phyloP scores from a whole-genome alignment of 2,329 filamentous ascomycete genomes.

The Cladophialophora bantiana region DNA sequence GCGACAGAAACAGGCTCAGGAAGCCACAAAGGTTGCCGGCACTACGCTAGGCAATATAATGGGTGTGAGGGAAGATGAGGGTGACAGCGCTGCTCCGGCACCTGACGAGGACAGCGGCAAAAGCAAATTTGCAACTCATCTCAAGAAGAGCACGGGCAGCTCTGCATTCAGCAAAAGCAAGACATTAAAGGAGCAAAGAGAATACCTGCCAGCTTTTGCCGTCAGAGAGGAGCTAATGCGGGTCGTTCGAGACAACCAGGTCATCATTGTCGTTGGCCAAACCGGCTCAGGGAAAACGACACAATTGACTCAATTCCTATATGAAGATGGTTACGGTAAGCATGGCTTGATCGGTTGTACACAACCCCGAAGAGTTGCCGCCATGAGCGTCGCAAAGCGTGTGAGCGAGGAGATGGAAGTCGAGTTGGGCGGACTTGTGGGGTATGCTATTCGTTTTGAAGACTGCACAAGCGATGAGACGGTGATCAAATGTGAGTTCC shows the following conservation, averaged over 20 bases:
- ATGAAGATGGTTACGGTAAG: conserved; percentile 88
- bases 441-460: conserved; percentile 97
- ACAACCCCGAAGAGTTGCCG: conserved; percentile 93
- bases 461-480: conserved; percentile 97
- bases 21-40: conserved; percentile 90
- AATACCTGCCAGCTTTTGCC: conserved; percentile 93
- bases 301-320: conserved; percentile 92
- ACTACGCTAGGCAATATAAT: conserved; percentile 93
- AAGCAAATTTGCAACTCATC: conserved; percentile 85
- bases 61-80: conserved; percentile 89
- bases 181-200: conserved; percentile 84
- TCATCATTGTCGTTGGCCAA: conserved; percentile 94
- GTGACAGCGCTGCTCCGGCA: conserved; percentile 81
- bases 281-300: conserved; percentile 98
- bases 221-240: conserved; percentile 90
- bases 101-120: conserved; percentile 73
- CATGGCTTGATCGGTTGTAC: conserved; percentile 93
- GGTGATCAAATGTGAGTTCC: conserved; percentile 76
- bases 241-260: conserved; percentile 95
- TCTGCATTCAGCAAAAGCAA: conserved; percentile 95
- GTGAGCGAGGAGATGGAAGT: conserved; percentile 99
- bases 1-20: conserved; percentile 89
- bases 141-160: conserved; percentile 82
- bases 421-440: conserved; percentile 82
- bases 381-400: conserved; percentile 97